Evolutionary conservation across 2,329 filamentous ascomycete species (phyloP).

Genomic region (Elsinoe necatrix): DNA sequence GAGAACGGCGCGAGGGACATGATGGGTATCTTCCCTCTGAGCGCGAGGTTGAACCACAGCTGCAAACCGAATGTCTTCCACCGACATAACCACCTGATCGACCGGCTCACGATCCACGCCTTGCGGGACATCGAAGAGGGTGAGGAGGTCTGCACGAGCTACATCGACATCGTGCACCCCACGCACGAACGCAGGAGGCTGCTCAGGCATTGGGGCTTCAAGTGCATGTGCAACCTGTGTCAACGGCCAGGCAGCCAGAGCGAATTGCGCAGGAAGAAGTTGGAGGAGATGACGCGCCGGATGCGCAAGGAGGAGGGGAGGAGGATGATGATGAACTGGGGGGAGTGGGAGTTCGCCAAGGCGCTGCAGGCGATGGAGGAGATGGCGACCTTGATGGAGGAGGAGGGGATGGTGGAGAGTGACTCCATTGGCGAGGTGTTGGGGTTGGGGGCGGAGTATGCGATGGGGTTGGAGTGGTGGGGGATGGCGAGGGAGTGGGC

Average conservation of each 20-base stretch:
- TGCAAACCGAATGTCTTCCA: conserved; percentile 20
- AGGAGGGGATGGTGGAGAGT: conserved; percentile 21
- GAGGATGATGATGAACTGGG: conserved; percentile 13
- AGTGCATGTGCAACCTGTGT: conserved; percentile 25
- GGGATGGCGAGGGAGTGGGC: conserved; percentile 21
- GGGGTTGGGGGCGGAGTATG: conserved; percentile 20
- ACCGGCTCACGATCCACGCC: conserved; percentile 23
- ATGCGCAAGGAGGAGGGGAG: conserved; percentile 14
- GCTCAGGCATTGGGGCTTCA: conserved; percentile 25
- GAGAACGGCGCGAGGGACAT: conserved; percentile 10
- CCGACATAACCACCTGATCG: conserved; percentile 17
- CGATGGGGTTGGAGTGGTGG: conserved; percentile 16
- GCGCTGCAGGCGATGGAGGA: conserved; percentile 17
- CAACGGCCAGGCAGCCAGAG: conserved; percentile 16
- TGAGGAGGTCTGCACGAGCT: conserved; percentile 24
- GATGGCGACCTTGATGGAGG: conserved; percentile 19
- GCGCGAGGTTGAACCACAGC: conserved; percentile 18
- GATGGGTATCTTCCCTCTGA: conserved; percentile 17
- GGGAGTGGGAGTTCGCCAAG: conserved; percentile 16
- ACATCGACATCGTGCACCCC: conserved; percentile 20
- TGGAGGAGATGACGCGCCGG: conserved; percentile 13
- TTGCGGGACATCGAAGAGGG: conserved; percentile 24
- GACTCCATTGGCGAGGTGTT: conserved; percentile 20
- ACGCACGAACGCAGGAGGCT: conserved; percentile 16
- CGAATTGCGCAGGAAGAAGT: conserved; percentile 14